Conservation (phyloP, 345 rosid genomes). For the Toxicodendron radicans region DNA sequence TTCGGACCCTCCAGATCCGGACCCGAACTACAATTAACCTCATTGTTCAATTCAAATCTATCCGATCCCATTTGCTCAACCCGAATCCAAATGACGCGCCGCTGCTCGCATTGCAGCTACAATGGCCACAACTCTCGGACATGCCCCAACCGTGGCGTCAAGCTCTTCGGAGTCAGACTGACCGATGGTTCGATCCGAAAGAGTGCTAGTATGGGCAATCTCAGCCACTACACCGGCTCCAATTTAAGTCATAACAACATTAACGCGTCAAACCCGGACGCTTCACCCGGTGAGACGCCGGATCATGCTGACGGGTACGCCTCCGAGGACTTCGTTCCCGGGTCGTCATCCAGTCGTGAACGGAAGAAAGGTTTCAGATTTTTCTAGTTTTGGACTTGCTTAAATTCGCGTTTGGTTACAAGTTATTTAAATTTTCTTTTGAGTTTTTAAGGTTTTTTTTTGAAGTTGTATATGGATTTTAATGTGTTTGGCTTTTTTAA, state of each 20-base stretch:
- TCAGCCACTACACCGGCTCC: conserved; percentile 68
- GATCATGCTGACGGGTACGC: conserved; percentile 93
- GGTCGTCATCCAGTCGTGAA: conserved; percentile 89
- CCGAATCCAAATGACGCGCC: conserved; percentile 66
- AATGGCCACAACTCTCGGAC: conserved; percentile 99
- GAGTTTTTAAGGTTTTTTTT: neutral
- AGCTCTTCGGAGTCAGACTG: conserved; percentile 89
- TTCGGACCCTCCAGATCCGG: conserved; percentile 21
- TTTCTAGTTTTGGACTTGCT: neutral
- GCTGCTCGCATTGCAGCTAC: conserved; percentile 99
- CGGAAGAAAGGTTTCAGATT: conserved; percentile 74
- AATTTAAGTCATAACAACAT: conserved; percentile 38
- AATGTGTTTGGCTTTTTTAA: neutral
- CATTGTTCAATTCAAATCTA: neutral
- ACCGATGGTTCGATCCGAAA: conserved; percentile 96
- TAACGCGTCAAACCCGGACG: conserved; percentile 49
- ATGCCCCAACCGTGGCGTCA: conserved; percentile 93
- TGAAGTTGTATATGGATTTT: neutral
- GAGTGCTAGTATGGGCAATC: conserved; percentile 97
- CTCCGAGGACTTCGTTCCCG: conserved; percentile 93
- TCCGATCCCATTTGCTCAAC: conserved; percentile 21
- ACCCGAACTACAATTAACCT: neutral
- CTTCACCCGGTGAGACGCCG: conserved; percentile 62
- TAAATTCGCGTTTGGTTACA: neutral
- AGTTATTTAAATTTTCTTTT: neutral